Conservation (phyloP, 2,329 filamentous ascomycete species). For the Seiridium cupressi region DNA sequence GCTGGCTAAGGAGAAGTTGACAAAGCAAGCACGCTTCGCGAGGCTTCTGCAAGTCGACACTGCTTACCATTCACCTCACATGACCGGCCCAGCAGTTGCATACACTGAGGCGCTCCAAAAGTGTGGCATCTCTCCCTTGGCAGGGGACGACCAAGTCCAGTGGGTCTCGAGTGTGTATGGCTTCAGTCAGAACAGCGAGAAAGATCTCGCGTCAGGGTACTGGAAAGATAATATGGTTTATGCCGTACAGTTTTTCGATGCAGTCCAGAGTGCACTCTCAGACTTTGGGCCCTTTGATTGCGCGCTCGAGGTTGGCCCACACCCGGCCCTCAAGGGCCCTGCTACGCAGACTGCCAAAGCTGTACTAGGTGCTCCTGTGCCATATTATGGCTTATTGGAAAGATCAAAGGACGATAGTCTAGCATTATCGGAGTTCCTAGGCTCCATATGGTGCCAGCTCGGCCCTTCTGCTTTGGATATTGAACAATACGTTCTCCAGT, state of each 20-base stretch:
- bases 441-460: conserved; percentile 23
- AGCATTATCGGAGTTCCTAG: conserved; percentile 24
- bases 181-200: conserved; percentile 10
- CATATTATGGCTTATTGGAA: conserved; percentile 20
- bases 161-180: conserved; percentile 42
- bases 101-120: conserved; percentile 30
- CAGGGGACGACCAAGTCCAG: conserved; percentile 18
- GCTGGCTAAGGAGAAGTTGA: conserved; percentile 16
- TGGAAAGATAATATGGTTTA: conserved; percentile 41
- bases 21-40: conserved; percentile 25
- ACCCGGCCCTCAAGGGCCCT: conserved; percentile 24
- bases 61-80: conserved; percentile 50
- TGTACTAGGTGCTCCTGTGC: conserved; percentile 14
- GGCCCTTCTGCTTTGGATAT: conserved; percentile 14
- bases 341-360: conserved; percentile 19
- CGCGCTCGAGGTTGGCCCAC: conserved; percentile 28
- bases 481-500: conserved; percentile 20
- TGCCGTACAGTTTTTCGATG: conserved; percentile 37
- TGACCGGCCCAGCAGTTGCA: conserved; percentile 31
- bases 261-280: conserved; percentile 21
- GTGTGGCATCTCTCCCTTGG: conserved; percentile 24
- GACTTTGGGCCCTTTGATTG: conserved; percentile 21
- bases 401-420: conserved; percentile 18
- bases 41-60: conserved; percentile 39
- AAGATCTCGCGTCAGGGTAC: conserved; percentile 26